Conservation (phyloP, 371 early-diverging fungal species). For the Catenaria anguillulae region DNA sequence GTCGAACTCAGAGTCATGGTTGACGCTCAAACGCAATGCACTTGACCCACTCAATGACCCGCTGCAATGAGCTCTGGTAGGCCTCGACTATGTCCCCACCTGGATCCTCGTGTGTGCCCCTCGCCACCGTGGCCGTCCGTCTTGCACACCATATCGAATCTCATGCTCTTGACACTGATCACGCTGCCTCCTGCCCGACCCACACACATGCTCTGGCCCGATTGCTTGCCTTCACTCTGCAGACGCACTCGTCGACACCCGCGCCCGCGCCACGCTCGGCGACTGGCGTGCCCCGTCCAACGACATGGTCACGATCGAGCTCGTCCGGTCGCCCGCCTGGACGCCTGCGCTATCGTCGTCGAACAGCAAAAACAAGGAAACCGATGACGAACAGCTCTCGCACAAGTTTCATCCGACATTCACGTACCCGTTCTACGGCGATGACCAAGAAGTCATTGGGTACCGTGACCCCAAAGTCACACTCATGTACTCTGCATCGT, state of each 20-base stretch:
- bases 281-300: not conserved
- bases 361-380: not conserved
- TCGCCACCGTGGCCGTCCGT: no score
- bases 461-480: not conserved
- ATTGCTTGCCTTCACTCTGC: no score
- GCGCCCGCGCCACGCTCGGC: not conserved
- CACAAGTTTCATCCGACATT: not conserved
- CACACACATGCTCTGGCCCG: no score
- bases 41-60: no score
- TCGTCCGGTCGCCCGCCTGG: not conserved
- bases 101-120: no score
- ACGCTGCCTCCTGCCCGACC: no score
- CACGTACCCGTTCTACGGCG: slow-evolving; percentile 4
- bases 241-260: slow-evolving; percentile 11
- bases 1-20: no score
- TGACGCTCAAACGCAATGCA: no score
- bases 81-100: no score
- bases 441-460: not conserved
- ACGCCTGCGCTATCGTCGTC: not conserved
- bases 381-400: not conserved
- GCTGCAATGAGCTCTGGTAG: no score
- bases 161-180: no score
- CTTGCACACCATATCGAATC: no score
- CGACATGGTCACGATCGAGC: not conserved
- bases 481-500: not conserved